Evolutionary conservation across 2,329 filamentous ascomycete species (phyloP), one percentile per base, ranked within the genome.

Genomic region (Pestalotiopsis fici): DNA sequence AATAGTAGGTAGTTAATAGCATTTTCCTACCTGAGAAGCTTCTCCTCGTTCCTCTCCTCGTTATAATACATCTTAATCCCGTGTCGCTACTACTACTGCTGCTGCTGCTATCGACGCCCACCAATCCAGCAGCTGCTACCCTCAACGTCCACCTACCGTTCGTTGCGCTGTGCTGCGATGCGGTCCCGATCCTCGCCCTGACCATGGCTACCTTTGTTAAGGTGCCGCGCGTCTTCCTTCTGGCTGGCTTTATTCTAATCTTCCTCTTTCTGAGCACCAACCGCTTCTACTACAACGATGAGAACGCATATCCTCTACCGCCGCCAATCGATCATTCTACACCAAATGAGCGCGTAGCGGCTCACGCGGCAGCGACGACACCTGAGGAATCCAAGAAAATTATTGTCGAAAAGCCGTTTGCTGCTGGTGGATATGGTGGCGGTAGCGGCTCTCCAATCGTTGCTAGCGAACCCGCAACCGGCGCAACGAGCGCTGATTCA

Each of bases 101-200:
- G n/a, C n/a, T n/a, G n/a, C n/a, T n/a, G n/a, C n/a, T n/a, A n/a
- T n/a, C n/a, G n/a, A n/a, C n/a, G n/a, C n/a, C n/a, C n/a, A n/a
- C n/a, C n/a, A n/a, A n/a, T n/a, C n/a, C n/a, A n/a, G n/a, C n/a
- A n/a, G n/a, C n/a, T n/a, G 3, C 3, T 50, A 50, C 15, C 9
- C 15, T 50, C 43, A 18, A 50, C 43, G 43, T 18, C 43, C 43
- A 50, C 43, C 43, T n/a, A 21, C 6, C 43, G 18, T n/a, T 50
- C 43, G 43, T n/a, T n/a, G 18, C 43, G 21, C 63, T 21, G 21
- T 23, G 23, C 56, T 43, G 67, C 67, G 31, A 68, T 68, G 67
- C 55, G 25, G 62, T 64, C 65, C 35, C 50, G 39, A 87, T 74
- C 82, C 31, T 35, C 31, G 83, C 18, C 80, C 70, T 37, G 59